phyloP scores from a whole-genome alignment of 1,139 yeast species.

The Yamadazyma kanchanaburiensis region DNA sequence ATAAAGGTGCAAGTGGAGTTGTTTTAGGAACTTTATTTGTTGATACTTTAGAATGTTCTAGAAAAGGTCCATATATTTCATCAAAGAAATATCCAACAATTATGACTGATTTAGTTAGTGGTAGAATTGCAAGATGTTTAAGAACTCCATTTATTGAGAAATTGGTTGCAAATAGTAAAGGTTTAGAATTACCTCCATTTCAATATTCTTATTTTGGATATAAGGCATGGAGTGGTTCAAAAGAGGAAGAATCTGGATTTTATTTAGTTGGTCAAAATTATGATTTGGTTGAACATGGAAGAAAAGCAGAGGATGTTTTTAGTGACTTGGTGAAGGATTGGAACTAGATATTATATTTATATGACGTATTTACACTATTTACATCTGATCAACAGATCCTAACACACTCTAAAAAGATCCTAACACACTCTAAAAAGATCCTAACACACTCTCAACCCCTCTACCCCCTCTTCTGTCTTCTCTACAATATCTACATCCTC shows the following conservation, averaged over 20 bases:
- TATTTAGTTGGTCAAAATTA: slow-evolving; percentile 34
- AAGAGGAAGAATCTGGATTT: slow-evolving; percentile 22
- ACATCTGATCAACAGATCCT: slow-evolving; percentile 1
- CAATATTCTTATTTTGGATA: slow-evolving; percentile 35
- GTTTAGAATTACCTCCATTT: slow-evolving; percentile 27
- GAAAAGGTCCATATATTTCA: slow-evolving; percentile 17
- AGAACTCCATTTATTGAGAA: slow-evolving; percentile 24
- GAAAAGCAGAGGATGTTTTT: slow-evolving; percentile 11
- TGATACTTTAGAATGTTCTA: slow-evolving; percentile 30
- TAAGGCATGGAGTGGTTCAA: slow-evolving; percentile 18
- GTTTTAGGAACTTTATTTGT: slow-evolving; percentile 47
- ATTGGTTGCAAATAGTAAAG: slow-evolving; percentile 6
- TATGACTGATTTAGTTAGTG: slow-evolving; percentile 36
- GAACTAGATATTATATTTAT: slow-evolving; percentile 6
- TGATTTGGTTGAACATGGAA: slow-evolving; percentile 12
- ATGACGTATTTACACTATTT: slow-evolving; percentile 3
- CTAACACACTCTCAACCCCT: slow-evolving; percentile 29
- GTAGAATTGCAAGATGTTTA: slow-evolving; percentile 36
- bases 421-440: too few species aligned
- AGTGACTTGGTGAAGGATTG: slow-evolving; percentile 14
- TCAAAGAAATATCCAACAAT: slow-evolving; percentile 18
- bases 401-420: too few species aligned
- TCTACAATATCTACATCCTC: slow-evolving; percentile 73
- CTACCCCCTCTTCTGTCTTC: slow-evolving; percentile 28
- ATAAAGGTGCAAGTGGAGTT: slow-evolving; percentile 42